phyloP scores from a whole-genome alignment of 176 grass and related monocot species.

The Stipa capillata region DNA sequence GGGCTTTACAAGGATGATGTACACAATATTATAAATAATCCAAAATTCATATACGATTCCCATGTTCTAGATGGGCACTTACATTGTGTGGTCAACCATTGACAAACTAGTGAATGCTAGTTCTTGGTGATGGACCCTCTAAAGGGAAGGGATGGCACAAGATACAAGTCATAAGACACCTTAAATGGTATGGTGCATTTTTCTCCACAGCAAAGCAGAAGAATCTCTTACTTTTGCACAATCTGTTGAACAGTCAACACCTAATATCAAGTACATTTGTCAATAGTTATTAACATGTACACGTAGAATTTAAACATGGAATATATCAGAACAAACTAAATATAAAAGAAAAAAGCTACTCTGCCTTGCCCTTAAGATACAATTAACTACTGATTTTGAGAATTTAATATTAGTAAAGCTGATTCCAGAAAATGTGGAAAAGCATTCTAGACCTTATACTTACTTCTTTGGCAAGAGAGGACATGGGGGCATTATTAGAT shows the following conservation, averaged over 20 bases:
- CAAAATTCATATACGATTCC: no score
- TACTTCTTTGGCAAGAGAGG: neutral
- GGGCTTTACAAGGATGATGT: neutral
- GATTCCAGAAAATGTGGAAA: neutral
- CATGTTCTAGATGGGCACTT: neutral
- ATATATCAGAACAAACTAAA: neutral
- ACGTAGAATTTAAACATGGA: neutral
- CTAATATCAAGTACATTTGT: neutral
- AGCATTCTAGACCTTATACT: neutral
- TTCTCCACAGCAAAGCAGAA: neutral
- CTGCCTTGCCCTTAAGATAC: neutral
- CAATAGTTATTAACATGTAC: no score
- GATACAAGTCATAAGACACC: neutral
- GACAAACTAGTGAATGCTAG: neutral
- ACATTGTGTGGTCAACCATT: neutral
- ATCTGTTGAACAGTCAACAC: neutral
- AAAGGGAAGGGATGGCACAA: no score
- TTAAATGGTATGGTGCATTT: neutral
- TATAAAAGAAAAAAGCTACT: neutral
- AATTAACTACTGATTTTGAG: neutral
- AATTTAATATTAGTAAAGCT: neutral
- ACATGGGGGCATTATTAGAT: neutral
- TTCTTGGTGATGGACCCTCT: neutral
- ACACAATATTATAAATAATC: neutral
- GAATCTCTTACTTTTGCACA: neutral